Conservation (phyloP, 176 grass and related monocot genomes). For the Cenchrus americanus region DNA sequence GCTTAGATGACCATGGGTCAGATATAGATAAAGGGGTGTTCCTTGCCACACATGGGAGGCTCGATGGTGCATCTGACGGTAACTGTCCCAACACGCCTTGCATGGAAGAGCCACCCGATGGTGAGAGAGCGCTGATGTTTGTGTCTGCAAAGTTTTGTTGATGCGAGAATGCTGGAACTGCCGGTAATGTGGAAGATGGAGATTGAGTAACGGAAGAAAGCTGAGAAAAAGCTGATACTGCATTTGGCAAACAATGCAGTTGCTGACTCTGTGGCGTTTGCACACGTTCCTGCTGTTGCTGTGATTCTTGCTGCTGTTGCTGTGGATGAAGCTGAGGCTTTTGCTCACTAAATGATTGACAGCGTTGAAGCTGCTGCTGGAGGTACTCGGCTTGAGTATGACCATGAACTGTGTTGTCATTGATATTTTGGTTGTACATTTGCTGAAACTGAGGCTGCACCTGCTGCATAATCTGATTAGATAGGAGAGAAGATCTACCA, state of each 20-base stretch:
- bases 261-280: constrained; percentile 67
- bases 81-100: constrained; percentile 53
- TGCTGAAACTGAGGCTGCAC: constrained; percentile 68
- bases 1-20: constrained; percentile 73
- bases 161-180: constrained; percentile 60
- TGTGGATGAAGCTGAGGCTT: constrained; percentile 41
- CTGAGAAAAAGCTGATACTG: constrained; percentile 43
- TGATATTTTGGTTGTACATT: constrained; percentile 52
- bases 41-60: constrained; percentile 64
- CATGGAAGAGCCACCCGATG: constrained; percentile 47
- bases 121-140: constrained; percentile 51
- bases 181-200: constrained; percentile 45
- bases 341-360: constrained; percentile 62
- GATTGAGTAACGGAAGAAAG: constrained; percentile 47
- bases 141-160: constrained; percentile 65
- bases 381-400: constrained; percentile 63
- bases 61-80: constrained; percentile 52
- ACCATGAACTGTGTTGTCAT: constrained; percentile 57
- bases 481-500: constrained; percentile 51
- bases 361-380: constrained; percentile 55
- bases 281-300: constrained; percentile 51
- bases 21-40: constrained; percentile 48
- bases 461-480: constrained; percentile 72
- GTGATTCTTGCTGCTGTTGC: constrained; percentile 46
- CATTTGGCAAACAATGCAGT: constrained; percentile 58